Evolutionary conservation across 371 early-diverging fungal genomes (phyloP).

Genomic region (Mortierella sp.): DNA sequence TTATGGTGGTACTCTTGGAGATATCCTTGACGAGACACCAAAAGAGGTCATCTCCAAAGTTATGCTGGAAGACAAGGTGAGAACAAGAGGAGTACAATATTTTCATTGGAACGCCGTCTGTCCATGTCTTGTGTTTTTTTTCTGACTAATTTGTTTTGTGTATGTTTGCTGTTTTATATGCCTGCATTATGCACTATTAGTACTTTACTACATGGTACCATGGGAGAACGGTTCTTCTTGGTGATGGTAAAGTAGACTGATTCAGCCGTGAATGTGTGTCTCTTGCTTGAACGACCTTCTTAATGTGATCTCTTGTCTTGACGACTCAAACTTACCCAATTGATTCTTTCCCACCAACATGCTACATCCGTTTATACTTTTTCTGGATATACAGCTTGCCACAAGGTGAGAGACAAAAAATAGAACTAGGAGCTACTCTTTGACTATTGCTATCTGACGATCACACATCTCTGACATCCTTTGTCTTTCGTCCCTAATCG

Average conservation of each 20-base stretch:
- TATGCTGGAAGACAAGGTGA: conserved; percentile 33
- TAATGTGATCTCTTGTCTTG: neutral
- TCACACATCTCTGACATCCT: too few species aligned
- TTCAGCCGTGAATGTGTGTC: too few species aligned
- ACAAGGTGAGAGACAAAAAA: conserved; percentile 17
- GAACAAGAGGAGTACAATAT: neutral
- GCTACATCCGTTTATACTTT: neutral
- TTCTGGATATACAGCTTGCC: conserved; percentile 15
- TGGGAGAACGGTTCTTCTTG: conserved; percentile 25
- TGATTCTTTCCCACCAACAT: neutral
- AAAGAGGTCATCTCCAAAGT: conserved; percentile 20
- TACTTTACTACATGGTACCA: conserved; percentile 20
- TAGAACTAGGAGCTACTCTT: too few species aligned
- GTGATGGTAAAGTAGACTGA: conserved; percentile 19
- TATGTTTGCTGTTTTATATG: neutral
- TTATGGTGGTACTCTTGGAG: conserved; percentile 22
- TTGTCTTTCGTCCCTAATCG: too few species aligned
- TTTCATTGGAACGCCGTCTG: neutral
- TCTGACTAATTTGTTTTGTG: neutral
- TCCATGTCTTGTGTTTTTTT: neutral
- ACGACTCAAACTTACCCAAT: neutral
- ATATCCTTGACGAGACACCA: conserved; percentile 16
- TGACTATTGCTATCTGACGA: too few species aligned
- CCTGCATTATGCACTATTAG: conserved; percentile 15
- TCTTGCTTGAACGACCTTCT: too few species aligned